Percentiles rank a stretch among this genome's conserved stretches.
phyloP scores from a whole-genome alignment of 768 basidiomycete species.

The Fomitopsis pulvina region DNA sequence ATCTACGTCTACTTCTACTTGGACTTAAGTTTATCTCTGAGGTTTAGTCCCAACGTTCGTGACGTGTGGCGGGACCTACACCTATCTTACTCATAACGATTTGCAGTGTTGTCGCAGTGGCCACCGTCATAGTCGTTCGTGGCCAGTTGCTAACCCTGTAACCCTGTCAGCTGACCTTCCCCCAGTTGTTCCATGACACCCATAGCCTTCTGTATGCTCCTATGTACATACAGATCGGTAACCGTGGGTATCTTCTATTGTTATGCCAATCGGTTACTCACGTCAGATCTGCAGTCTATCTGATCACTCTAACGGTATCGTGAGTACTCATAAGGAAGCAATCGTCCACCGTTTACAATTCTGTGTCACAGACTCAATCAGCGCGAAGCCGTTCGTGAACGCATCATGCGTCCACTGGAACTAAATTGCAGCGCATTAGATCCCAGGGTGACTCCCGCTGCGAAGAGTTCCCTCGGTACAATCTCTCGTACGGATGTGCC shows the following conservation, averaged over 20 bases:
- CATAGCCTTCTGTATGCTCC: background rate
- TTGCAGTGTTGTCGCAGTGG: too few species aligned
- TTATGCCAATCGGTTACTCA: background rate
- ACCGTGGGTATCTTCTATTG: background rate
- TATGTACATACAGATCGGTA: background rate
- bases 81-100: too few species aligned
- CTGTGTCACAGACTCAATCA: background rate
- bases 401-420: background rate
- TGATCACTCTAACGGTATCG: background rate
- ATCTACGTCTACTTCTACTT: too few species aligned
- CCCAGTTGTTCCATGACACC: background rate
- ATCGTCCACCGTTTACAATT: background rate
- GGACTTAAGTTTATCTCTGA: too few species aligned
- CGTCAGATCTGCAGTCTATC: background rate
- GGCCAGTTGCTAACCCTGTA: background rate
- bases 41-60: too few species aligned
- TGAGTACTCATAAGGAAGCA: background rate
- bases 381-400: background rate
- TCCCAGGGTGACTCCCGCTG: too few species aligned
- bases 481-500: too few species aligned
- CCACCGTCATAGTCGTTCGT: too few species aligned
- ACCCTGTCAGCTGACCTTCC: background rate
- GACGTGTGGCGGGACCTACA: too few species aligned
- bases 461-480: too few species aligned
- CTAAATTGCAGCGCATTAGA: background rate